Conservation (phyloP, 2,329 filamentous ascomycete species). For the Sclerotinia minor region DNA sequence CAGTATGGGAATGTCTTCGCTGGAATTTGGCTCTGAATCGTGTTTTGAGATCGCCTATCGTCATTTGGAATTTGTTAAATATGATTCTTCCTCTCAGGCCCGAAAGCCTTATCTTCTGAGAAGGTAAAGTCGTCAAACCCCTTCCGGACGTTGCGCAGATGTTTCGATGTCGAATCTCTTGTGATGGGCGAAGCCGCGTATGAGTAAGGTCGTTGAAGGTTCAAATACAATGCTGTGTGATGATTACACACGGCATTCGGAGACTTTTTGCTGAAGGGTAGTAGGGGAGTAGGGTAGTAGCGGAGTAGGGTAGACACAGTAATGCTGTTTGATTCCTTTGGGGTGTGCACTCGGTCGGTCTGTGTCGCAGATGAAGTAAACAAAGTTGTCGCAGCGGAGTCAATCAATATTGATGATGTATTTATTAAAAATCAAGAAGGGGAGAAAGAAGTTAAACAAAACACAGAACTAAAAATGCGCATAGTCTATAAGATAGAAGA, state of each 20-base stretch:
- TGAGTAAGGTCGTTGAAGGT: slow-evolving; percentile 3
- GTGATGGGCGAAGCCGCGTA: slow-evolving; percentile 1
- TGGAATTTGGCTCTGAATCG: slow-evolving; percentile 25
- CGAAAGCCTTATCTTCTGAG: slow-evolving; percentile 1
- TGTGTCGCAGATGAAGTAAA: background rate
- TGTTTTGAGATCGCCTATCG: slow-evolving; percentile 24
- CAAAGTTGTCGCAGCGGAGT: background rate
- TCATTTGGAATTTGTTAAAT: slow-evolving; percentile 5
- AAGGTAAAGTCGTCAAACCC: slow-evolving; percentile 7
- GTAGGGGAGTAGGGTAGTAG: background rate
- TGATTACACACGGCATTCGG: slow-evolving; percentile 18
- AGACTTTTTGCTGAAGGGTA: slow-evolving; percentile 7
- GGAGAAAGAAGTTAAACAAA: background rate
- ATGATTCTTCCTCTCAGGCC: background rate
- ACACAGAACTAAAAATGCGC: background rate
- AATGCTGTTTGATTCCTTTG: background rate
- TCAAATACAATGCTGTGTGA: slow-evolving; percentile 5
- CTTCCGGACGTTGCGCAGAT: background rate
- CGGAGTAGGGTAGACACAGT: background rate
- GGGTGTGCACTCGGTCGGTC: background rate
- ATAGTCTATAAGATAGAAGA: background rate
- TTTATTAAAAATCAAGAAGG: too few relatives aligned
- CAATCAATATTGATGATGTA: background rate
- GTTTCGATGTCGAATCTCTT: background rate
- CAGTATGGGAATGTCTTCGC: slow-evolving; percentile 21